phyloP scores from a whole-genome alignment of 805 yeast genomes.

The Kurtzmaniella fragi region DNA sequence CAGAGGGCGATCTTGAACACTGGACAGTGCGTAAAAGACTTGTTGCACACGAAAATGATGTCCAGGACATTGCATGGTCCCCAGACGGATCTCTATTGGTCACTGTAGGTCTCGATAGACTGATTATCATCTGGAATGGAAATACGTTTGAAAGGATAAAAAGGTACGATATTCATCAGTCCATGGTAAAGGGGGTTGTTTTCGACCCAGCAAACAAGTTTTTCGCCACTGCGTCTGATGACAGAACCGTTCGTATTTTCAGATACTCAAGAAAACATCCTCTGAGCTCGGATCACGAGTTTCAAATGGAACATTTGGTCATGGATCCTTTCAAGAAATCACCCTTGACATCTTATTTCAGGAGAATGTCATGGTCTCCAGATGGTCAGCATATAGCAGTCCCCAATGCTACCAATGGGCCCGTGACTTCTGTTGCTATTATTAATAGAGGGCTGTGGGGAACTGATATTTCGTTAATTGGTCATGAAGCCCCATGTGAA shows the following conservation, averaged over 20 bases:
- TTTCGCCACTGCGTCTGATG: constrained; percentile 96
- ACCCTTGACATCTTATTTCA: constrained; percentile 87
- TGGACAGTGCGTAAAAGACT: constrained; percentile 92
- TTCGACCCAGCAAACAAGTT: constrained; percentile 98
- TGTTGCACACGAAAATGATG: constrained; percentile 96
- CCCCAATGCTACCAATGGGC: constrained; percentile 83
- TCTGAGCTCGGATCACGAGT: constrained; percentile 56
- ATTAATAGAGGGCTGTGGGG: constrained; percentile 80
- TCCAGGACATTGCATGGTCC: constrained; percentile 97
- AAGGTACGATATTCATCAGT: constrained; percentile 87
- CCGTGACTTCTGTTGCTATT: constrained; percentile 68
- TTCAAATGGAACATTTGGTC: constrained; percentile 80
- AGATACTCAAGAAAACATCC: constrained; percentile 70
- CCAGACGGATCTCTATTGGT: constrained; percentile 89
- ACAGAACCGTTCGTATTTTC: constrained; percentile 82
- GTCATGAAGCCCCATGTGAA: constrained; percentile 84
- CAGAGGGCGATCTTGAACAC: constrained; percentile 73
- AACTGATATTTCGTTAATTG: constrained; percentile 66
- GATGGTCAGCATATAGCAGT: constrained; percentile 85
- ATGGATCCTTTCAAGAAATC: constrained; percentile 82
- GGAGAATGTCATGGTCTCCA: constrained; percentile 86
- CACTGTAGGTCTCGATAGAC: constrained; percentile 90
- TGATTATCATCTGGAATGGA: constrained; percentile 92
- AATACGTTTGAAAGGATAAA: constrained; percentile 84
- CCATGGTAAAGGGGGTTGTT: constrained; percentile 93